phyloP scores from a whole-genome alignment of 805 yeast species.

The Clavispora asparagi region DNA sequence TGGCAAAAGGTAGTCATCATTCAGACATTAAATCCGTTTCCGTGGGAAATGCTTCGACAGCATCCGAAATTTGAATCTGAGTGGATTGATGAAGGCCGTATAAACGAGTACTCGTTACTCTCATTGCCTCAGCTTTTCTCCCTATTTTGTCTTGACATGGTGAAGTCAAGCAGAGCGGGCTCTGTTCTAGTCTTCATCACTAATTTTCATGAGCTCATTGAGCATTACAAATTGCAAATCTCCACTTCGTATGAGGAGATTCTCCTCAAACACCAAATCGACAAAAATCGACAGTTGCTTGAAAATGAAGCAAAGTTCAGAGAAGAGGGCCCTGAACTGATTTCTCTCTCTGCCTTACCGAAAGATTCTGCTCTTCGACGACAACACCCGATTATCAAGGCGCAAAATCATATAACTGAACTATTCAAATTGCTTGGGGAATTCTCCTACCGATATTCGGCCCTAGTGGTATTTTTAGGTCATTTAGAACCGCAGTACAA shows the following conservation, averaged over 20 bases:
- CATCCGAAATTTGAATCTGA: constrained; percentile 16
- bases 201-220: constrained; percentile 32
- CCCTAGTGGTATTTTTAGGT: constrained; percentile 27
- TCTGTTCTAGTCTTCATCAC: constrained; percentile 21
- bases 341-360: constrained; percentile 25
- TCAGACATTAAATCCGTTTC: constrained; percentile 28
- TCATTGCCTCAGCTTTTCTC: constrained; percentile 26
- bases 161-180: constrained; percentile 4
- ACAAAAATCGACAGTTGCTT: constrained; percentile 18
- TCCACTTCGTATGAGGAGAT: constrained; percentile 29
- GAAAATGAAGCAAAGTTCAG: constrained; percentile 15
- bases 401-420: constrained; percentile 24
- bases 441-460: constrained; percentile 18
- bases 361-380: constrained; percentile 20
- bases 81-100: constrained; percentile 16
- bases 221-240: constrained; percentile 29
- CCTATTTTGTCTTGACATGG: constrained; percentile 13
- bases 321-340: constrained; percentile 20
- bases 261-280: constrained; percentile 27
- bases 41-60: constrained; percentile 17
- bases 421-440: constrained; percentile 23
- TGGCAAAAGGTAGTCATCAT: constrained; percentile 21
- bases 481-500: constrained; percentile 24
- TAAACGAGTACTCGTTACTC: constrained; percentile 14
- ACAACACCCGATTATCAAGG: constrained; percentile 27